Evolutionary conservation across 768 basidiomycete genomes (phyloP).

Genomic region (Mrakia blollopis): DNA sequence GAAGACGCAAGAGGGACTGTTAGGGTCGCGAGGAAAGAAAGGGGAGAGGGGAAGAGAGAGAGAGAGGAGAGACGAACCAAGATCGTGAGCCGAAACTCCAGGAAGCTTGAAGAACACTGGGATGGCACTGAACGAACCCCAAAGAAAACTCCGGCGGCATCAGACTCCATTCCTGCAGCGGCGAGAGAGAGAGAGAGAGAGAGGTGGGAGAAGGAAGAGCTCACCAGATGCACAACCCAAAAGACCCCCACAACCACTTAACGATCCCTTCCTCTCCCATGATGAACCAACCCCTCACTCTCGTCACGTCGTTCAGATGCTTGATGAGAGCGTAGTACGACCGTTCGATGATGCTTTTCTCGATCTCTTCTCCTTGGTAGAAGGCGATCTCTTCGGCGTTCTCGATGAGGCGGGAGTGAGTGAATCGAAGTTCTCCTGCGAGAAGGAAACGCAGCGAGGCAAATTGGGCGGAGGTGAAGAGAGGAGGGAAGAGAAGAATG

Average conservation of each 20-base stretch:
- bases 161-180: no score
- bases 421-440: constrained; percentile 78
- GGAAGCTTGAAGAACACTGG: constrained; percentile 87
- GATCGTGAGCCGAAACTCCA: constrained; percentile 59
- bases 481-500: not conserved
- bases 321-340: constrained; percentile 77
- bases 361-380: constrained; percentile 51
- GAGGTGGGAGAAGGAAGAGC: no score
- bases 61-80: constrained; percentile 55
- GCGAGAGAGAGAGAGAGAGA: no score
- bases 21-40: not conserved
- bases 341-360: constrained; percentile 84
- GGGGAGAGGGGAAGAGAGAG: not conserved
- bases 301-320: constrained; percentile 76
- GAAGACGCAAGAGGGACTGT: no score
- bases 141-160: not conserved
- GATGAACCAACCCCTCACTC: constrained; percentile 79
- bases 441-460: not conserved
- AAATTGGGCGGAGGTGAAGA: no score
- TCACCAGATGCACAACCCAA: constrained; percentile 59
- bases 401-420: constrained; percentile 84
- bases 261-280: constrained; percentile 92
- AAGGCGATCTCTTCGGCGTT: constrained; percentile 65
- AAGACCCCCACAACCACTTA: constrained; percentile 91
- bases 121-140: constrained; percentile 85